phyloP scores from a whole-genome alignment of 768 basidiomycete species.

The Rhizopogon vinicolor region DNA sequence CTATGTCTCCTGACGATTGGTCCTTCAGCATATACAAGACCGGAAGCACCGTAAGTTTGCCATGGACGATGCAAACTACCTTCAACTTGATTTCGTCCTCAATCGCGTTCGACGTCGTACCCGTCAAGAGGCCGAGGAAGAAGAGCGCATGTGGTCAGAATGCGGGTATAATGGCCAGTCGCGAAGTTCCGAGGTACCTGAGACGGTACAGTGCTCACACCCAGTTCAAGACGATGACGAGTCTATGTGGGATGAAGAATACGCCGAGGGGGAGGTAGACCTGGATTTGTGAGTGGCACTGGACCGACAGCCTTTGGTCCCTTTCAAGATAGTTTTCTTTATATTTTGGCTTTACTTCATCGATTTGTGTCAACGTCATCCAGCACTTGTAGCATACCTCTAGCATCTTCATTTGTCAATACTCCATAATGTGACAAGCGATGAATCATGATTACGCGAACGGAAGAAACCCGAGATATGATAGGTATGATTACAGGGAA shows the following conservation, averaged over 20 bases:
- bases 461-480: background rate
- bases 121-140: constrained; percentile 19
- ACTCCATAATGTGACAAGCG: background rate
- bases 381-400: constrained; percentile 17
- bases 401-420: constrained; percentile 2
- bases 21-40: constrained; percentile 61
- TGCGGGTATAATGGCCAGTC: constrained; percentile 5
- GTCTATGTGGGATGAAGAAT: constrained; percentile 17
- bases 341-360: constrained; percentile 14
- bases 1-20: constrained; percentile 1
- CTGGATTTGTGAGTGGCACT: constrained; percentile 13
- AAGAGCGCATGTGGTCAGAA: constrained; percentile 13
- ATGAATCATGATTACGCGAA: background rate
- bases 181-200: constrained; percentile 15
- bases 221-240: constrained; percentile 12
- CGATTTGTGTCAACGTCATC: constrained; percentile 1
- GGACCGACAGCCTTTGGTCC: background rate
- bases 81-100: constrained; percentile 72
- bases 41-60: constrained; percentile 84
- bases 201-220: constrained; percentile 17
- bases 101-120: constrained; percentile 51
- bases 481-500: background rate
- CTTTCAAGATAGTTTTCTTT: constrained; percentile 10
- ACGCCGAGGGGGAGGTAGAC: constrained; percentile 17
- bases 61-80: constrained; percentile 68